Percentiles rank a stretch among this genome's conserved stretches.
These are phyloP conservation scores for Aaosphaeria pasadenensis DNA, from an alignment of 2,329 filamentous ascomycete species.

Conservation along the genomic window DNA sequence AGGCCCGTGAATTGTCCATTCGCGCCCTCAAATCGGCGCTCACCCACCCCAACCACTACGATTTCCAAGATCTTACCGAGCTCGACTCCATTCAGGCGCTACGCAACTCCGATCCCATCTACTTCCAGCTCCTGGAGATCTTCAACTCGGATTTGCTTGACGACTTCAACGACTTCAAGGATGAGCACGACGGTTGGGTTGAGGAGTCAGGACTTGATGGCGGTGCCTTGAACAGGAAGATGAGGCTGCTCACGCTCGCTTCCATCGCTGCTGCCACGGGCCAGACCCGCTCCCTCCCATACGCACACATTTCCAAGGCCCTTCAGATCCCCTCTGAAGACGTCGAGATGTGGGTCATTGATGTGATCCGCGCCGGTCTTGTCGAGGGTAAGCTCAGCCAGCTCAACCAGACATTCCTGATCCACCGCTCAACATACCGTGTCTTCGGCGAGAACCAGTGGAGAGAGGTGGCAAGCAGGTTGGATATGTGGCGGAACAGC, in stretches of 20 bases:
- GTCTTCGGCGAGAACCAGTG: constrained; percentile 98
- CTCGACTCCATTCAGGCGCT: constrained; percentile 82
- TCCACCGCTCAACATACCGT: constrained; percentile 93
- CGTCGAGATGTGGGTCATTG: constrained; percentile 98
- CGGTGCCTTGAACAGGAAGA: constrained; percentile 82
- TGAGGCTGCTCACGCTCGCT: constrained; percentile 90
- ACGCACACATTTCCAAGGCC: constrained; percentile 77
- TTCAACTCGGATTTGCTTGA: constrained; percentile 93
- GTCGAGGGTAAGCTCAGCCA: constrained; percentile 97
- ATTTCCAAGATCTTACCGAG: constrained; percentile 69
- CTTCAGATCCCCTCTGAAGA: constrained; percentile 80
- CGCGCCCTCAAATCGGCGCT: constrained; percentile 67
- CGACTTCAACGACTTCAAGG: constrained; percentile 92
- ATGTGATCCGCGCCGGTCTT: constrained; percentile 91
- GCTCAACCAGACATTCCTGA: constrained; percentile 86
- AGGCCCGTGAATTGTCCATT: constrained; percentile 58
- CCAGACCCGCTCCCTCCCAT: constrained; percentile 82
- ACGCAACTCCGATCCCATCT: constrained; percentile 75
- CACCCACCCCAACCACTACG: constrained; percentile 63
- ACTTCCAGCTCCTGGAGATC: constrained; percentile 91
- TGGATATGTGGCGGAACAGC: constrained; percentile 88
- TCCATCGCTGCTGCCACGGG: constrained; percentile 76
- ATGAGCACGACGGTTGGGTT: constrained; percentile 84
- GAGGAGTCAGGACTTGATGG: constrained; percentile 71
- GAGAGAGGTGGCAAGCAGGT: constrained; percentile 84